phyloP scores from a whole-genome alignment of 208 protist species.

The Phytomonas serpens region DNA sequence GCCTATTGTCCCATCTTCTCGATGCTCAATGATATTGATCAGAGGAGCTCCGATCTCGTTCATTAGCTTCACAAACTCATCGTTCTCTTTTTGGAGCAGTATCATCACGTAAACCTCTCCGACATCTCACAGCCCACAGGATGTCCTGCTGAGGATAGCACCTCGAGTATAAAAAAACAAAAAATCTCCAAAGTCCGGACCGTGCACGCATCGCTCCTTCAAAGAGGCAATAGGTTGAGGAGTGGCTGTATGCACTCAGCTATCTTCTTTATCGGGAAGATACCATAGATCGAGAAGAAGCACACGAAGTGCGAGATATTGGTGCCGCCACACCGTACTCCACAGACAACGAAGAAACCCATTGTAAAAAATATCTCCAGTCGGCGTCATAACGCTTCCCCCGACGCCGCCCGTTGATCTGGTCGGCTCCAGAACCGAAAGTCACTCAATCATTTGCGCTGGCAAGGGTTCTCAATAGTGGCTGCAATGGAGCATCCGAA shows the following conservation, averaged over 20 bases:
- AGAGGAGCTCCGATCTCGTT: slow-evolving; percentile 33
- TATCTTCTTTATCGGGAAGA: background rate
- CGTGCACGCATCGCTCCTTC: slow-evolving; percentile 32
- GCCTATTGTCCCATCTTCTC: slow-evolving; percentile 1
- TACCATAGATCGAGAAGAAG: background rate
- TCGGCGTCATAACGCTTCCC: no score
- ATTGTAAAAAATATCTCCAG: no score
- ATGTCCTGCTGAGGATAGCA: slow-evolving; percentile 27
- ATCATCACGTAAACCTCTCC: slow-evolving; percentile 28
- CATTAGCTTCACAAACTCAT: slow-evolving; percentile 21
- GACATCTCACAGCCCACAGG: slow-evolving; percentile 18
- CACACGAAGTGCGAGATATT: background rate
- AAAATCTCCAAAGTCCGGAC: slow-evolving; percentile 34
- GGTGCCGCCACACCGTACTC: background rate
- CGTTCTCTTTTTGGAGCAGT: slow-evolving; percentile 17
- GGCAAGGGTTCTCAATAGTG: background rate
- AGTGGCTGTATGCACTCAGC: background rate
- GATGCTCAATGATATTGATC: slow-evolving; percentile 11
- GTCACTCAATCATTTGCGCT: background rate
- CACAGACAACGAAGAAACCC: background rate
- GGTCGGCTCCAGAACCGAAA: no score
- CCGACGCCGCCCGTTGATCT: no score
- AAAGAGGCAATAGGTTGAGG: slow-evolving; percentile 7
- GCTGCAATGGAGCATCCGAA: background rate
- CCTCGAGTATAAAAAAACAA: slow-evolving; percentile 32